These are phyloP conservation scores for Aspergillus nidulans DNA, from an alignment of 495 filamentous ascomycete species.

Conservation along the genomic window DNA sequence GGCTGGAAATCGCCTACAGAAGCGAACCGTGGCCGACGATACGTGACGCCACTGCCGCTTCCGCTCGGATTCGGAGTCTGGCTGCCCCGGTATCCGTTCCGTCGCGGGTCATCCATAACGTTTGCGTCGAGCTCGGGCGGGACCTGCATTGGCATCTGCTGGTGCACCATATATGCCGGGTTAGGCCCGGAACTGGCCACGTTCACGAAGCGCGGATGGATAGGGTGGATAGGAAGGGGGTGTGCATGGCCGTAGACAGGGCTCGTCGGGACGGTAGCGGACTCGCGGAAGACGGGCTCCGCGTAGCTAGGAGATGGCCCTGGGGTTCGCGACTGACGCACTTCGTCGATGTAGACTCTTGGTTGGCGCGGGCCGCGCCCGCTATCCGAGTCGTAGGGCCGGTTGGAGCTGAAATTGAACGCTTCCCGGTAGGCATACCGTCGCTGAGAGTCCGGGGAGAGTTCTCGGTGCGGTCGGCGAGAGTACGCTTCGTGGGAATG, in stretches of 20 bases:
- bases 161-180: conserved; percentile 11
- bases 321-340: conserved; percentile 22
- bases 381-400: conserved; percentile 21
- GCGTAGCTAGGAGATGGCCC: conserved; percentile 24
- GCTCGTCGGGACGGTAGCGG: conserved; percentile 20
- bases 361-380: conserved; percentile 12
- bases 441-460: conserved; percentile 24
- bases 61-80: conserved; percentile 1
- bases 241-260: conserved; percentile 19
- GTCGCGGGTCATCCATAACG: conserved; percentile 11
- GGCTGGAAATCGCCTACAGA: conserved; percentile 6
- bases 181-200: conserved; percentile 4
- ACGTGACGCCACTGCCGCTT: not conserved
- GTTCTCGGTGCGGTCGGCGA: conserved; percentile 30
- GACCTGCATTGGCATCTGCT: not conserved
- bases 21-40: conserved; percentile 2
- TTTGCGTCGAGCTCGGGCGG: conserved; percentile 7
- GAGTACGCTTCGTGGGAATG: conserved; percentile 44
- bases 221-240: conserved; percentile 1
- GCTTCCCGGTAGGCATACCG: conserved; percentile 16
- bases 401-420: conserved; percentile 16
- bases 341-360: conserved; percentile 22
- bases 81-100: conserved; percentile 5
- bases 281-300: conserved; percentile 29
- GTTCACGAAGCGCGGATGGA: conserved; percentile 18